These are phyloP conservation scores for Hyphopichia fennica DNA, from an alignment of 1,139 yeast species.

Conservation along the genomic window DNA sequence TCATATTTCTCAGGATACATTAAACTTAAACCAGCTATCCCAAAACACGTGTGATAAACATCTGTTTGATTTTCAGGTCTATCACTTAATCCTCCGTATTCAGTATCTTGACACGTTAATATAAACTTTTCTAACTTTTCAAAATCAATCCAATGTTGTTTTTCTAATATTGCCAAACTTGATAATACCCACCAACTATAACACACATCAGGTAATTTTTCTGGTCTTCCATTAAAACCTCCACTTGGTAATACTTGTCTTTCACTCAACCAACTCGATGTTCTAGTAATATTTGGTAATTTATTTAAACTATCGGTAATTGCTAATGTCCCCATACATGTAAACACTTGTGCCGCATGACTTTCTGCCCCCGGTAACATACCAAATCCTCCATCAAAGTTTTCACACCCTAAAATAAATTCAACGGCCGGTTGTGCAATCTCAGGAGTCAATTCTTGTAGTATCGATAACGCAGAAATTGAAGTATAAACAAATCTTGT, in stretches of 20 bases:
- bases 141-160: conserved; percentile 73
- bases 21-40: conserved; percentile 81
- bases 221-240: conserved; percentile 95
- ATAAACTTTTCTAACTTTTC: conserved; percentile 64
- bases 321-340: conserved; percentile 79
- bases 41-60: conserved; percentile 90
- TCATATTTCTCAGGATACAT: conserved; percentile 53
- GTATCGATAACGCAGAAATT: conserved; percentile 65
- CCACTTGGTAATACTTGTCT: conserved; percentile 82
- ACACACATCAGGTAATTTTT: conserved; percentile 93
- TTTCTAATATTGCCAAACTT: conserved; percentile 65
- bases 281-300: conserved; percentile 49
- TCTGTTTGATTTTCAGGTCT: conserved; percentile 90
- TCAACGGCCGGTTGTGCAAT: conserved; percentile 64
- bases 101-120: conserved; percentile 71
- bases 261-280: conserved; percentile 79
- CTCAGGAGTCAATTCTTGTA: conserved; percentile 61
- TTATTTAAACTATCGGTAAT: conserved; percentile 58
- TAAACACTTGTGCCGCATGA: conserved; percentile 91
- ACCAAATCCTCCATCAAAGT: conserved; percentile 97
- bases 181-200: conserved; percentile 98
- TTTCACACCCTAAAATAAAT: conserved; percentile 70
- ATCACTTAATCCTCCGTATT: conserved; percentile 88
- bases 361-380: conserved; percentile 92
- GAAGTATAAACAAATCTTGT: conserved; percentile 88